These are phyloP conservation scores for Botrytis porri DNA, from an alignment of 2,329 filamentous ascomycete species.

Conservation along the genomic window DNA sequence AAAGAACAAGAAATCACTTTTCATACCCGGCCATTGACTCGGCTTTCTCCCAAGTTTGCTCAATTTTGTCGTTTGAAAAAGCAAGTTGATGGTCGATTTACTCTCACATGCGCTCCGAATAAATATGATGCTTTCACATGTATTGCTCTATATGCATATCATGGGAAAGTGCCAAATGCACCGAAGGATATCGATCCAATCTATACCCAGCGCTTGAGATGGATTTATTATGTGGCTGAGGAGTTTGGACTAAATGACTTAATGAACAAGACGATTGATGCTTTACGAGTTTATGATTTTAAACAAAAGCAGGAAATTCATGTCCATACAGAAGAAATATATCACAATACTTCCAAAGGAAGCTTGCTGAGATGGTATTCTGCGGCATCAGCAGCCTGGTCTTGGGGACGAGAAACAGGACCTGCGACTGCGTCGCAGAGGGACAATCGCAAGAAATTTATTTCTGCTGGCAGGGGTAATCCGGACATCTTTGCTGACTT, in stretches of 20 bases:
- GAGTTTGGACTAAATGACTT: conserved; percentile 8
- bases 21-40: conserved; percentile 8
- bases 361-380: conserved; percentile 15
- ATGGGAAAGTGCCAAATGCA: conserved; percentile 7
- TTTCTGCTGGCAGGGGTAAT: neutral
- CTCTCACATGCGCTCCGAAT: neutral
- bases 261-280: conserved; percentile 11
- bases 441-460: conserved; percentile 9
- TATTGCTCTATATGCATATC: conserved; percentile 11
- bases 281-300: neutral
- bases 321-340: neutral
- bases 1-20: conserved; percentile 11
- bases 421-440: conserved; percentile 7
- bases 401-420: conserved; percentile 15
- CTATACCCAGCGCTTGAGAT: neutral
- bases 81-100: conserved; percentile 2
- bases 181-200: neutral
- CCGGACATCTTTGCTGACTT: neutral
- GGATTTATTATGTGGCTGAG: conserved; percentile 11
- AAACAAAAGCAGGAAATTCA: neutral
- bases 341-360: conserved; percentile 5
- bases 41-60: conserved; percentile 7
- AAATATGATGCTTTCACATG: conserved; percentile 9
- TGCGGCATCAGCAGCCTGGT: conserved; percentile 11
- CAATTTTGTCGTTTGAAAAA: neutral